phyloP scores from a whole-genome alignment of 2,329 filamentous ascomycete genomes.

The Alternaria sp. region DNA sequence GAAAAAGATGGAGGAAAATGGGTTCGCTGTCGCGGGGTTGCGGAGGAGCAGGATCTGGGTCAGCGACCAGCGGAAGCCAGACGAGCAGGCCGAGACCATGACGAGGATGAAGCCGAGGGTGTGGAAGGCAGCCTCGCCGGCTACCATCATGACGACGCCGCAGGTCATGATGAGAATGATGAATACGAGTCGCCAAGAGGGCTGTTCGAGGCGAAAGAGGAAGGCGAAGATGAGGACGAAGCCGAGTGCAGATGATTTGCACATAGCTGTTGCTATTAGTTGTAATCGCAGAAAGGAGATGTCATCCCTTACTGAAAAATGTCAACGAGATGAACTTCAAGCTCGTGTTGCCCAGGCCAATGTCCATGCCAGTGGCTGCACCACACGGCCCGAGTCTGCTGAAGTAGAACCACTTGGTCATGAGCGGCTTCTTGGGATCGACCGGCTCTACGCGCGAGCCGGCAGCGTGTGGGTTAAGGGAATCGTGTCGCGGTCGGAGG shows the following conservation, averaged over 20 bases:
- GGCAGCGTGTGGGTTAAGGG: constrained; percentile 41
- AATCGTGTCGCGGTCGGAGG: constrained; percentile 70
- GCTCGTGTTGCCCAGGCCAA: constrained; percentile 93
- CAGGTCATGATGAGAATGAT: constrained; percentile 92
- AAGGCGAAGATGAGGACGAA: constrained; percentile 97
- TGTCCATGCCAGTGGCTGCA: constrained; percentile 90
- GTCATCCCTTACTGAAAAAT: constrained; percentile 73
- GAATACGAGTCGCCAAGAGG: constrained; percentile 81
- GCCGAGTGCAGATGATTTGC: constrained; percentile 93
- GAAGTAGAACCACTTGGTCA: constrained; percentile 90
- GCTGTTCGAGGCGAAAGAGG: constrained; percentile 85
- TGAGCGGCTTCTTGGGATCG: constrained; percentile 63
- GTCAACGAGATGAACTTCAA: constrained; percentile 95
- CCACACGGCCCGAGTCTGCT: constrained; percentile 92
- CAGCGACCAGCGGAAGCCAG: constrained; percentile 97
- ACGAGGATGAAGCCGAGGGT: constrained; percentile 86
- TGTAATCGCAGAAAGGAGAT: not conserved
- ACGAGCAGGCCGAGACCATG: constrained; percentile 93
- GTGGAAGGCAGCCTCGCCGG: constrained; percentile 90
- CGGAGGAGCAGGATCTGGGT: constrained; percentile 94
- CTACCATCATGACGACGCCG: constrained; percentile 98
- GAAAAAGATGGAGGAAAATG: constrained; percentile 96
- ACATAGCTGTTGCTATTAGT: constrained; percentile 70
- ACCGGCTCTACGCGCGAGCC: constrained; percentile 38
- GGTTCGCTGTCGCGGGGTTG: constrained; percentile 93